A percentile compares a stretch with the other conserved stretches of the same genome.
Evolutionary conservation across 1,284 basidiomycete species (phyloP).

Genomic region (Neolentinus lepideus): DNA sequence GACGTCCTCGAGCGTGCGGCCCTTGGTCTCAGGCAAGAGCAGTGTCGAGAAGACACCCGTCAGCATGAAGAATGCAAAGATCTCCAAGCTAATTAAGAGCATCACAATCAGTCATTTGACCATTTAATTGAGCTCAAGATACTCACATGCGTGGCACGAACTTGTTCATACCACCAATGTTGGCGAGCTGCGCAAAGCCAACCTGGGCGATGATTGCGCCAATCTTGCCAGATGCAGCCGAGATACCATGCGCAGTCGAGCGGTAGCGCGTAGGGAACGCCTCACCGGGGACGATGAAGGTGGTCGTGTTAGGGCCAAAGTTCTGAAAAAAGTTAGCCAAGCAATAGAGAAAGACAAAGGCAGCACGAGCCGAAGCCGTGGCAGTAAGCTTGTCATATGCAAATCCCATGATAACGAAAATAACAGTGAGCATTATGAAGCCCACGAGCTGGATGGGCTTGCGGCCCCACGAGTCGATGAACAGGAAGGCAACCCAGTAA

Average conservation of each 20-base stretch:
- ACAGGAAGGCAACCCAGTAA: slow-evolving; percentile 64
- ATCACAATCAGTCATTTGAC: slow-evolving; percentile 8
- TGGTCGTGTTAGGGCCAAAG: slow-evolving; percentile 80
- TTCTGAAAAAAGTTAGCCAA: slow-evolving; percentile 71
- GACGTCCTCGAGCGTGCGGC: slow-evolving; percentile 59
- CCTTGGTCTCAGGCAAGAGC: slow-evolving; percentile 73
- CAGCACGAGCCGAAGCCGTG: slow-evolving; percentile 44
- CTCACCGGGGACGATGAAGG: slow-evolving; percentile 79
- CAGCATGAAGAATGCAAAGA: slow-evolving; percentile 77
- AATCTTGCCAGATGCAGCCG: slow-evolving; percentile 76
- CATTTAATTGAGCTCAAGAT: slow-evolving; percentile 1
- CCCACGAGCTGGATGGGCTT: slow-evolving; percentile 78
- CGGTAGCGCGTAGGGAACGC: slow-evolving; percentile 84
- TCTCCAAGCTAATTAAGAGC: slow-evolving; percentile 41
- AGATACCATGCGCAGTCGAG: slow-evolving; percentile 81
- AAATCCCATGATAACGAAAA: slow-evolving; percentile 65
- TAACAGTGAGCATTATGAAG: slow-evolving; percentile 60
- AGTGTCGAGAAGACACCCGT: slow-evolving; percentile 74
- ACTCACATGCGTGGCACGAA: slow-evolving; percentile 61
- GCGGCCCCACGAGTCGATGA: slow-evolving; percentile 69
- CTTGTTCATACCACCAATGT: slow-evolving; percentile 55
- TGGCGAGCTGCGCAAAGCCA: slow-evolving; percentile 64
- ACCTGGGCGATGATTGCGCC: slow-evolving; percentile 82
- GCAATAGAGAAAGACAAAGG: slow-evolving; percentile 76
- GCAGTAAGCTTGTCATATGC: slow-evolving; percentile 61